phyloP scores from a whole-genome alignment of 495 filamentous ascomycete genomes.

The Penicillium longicatenatum region DNA sequence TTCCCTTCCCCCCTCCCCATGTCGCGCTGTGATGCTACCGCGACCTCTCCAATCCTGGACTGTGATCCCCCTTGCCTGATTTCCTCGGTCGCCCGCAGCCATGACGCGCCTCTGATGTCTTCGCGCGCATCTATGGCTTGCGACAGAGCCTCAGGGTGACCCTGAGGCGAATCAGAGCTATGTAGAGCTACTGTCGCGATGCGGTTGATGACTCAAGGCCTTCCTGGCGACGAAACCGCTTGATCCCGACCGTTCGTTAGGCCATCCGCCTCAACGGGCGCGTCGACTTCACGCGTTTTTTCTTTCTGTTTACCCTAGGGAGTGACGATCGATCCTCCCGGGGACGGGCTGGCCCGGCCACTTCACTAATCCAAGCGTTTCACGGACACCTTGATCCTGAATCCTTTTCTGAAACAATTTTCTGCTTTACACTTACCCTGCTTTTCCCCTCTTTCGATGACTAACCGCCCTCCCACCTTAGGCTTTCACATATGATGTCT shows the following conservation, averaged over 20 bases:
- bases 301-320: slow-evolving; percentile 3
- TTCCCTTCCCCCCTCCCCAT: slow-evolving; percentile 6
- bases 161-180: slow-evolving; percentile 1
- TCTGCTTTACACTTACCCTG: neutral
- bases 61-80: slow-evolving; percentile 18
- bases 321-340: slow-evolving; percentile 1
- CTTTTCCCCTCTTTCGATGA: slow-evolving; percentile 19
- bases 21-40: neutral
- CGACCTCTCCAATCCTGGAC: neutral
- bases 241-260: slow-evolving; percentile 5
- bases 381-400: neutral
- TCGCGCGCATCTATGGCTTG: slow-evolving; percentile 3
- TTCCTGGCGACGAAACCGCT: neutral
- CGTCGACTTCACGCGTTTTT: slow-evolving; percentile 18
- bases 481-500: slow-evolving; percentile 34
- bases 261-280: slow-evolving; percentile 6
- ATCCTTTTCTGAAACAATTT: neutral
- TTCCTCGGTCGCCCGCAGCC: slow-evolving; percentile 32
- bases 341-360: neutral
- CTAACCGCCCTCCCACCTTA: slow-evolving; percentile 16
- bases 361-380: slow-evolving; percentile 20
- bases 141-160: neutral
- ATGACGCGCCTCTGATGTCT: slow-evolving; percentile 36
- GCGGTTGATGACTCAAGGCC: neutral
- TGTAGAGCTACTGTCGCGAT: neutral